A percentile compares a stretch with the other conserved stretches of the same genome.
Conservation (phyloP, 306 rosid genomes). For the Argentina anserina region DNA sequence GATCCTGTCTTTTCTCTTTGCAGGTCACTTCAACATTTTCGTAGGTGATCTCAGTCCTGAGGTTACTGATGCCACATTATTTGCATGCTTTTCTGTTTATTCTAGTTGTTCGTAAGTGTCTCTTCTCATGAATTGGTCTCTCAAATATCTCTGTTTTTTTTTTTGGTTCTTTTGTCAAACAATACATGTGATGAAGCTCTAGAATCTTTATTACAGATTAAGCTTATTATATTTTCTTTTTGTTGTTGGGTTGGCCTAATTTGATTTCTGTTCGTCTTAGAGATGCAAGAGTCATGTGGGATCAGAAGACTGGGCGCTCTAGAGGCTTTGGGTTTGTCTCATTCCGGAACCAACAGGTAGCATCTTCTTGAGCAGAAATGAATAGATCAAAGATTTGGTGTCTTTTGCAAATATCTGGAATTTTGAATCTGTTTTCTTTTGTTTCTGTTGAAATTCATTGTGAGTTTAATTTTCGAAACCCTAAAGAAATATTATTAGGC, state of each 20-base stretch:
- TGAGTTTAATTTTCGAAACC: too few relatives aligned
- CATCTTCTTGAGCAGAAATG: neutral
- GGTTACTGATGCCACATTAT: constrained; percentile 95
- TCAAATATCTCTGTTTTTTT: neutral
- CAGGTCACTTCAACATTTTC: constrained; percentile 94
- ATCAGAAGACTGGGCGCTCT: constrained; percentile 96
- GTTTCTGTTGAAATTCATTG: neutral
- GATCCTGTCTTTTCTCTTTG: constrained; percentile 25
- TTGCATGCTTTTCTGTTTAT: constrained; percentile 91
- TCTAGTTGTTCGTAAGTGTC: constrained; percentile 93
- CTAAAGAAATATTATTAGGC: too few relatives aligned
- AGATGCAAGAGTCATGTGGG: constrained; percentile 99
- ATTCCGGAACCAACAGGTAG: constrained; percentile 85
- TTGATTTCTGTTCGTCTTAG: constrained; percentile 40
- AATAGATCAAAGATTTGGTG: neutral
- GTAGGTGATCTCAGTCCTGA: constrained; percentile 99
- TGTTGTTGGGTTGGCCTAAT: neutral
- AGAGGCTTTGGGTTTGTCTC: constrained; percentile 99
- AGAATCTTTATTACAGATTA: neutral
- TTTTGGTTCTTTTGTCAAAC: neutral
- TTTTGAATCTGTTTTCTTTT: neutral
- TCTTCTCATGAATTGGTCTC: constrained; percentile 25
- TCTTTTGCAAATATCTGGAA: constrained; percentile 1
- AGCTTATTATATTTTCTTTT: neutral
- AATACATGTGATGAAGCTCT: neutral